These are phyloP conservation scores for Handroanthus guayacan DNA, from an alignment of 257 asterid genomes.

Conservation along the genomic window DNA sequence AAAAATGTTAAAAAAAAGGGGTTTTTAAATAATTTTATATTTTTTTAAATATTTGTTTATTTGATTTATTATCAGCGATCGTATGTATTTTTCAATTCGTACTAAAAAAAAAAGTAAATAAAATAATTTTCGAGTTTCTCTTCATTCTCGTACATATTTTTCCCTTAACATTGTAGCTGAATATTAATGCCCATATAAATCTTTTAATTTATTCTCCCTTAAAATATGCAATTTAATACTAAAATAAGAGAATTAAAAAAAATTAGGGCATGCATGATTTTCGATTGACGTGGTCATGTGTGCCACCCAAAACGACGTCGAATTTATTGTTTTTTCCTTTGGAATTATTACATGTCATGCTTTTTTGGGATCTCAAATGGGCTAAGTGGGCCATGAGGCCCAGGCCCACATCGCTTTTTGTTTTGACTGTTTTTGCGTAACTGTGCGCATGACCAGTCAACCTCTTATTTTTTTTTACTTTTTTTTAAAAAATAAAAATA, in stretches of 20 bases:
- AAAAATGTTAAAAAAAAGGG: conserved; percentile 1
- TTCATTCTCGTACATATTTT: background rate
- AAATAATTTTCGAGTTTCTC: background rate
- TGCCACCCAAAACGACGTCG: conserved; percentile 8
- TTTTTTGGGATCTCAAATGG: conserved; percentile 36
- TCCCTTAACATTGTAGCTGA: too few species aligned
- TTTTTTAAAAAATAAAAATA: background rate
- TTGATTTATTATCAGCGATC: conserved; percentile 23
- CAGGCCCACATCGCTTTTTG: conserved; percentile 35
- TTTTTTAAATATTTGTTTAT: conserved; percentile 10
- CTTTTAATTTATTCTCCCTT: background rate
- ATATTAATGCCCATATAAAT: too few species aligned
- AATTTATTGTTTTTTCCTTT: background rate
- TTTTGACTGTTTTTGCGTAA: conserved; percentile 33
- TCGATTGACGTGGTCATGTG: background rate
- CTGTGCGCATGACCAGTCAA: conserved; percentile 40
- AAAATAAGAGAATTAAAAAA: background rate
- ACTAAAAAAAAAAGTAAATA: conserved; percentile 9
- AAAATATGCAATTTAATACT: background rate
- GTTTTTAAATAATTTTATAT: conserved; percentile 8
- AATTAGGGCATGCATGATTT: background rate
- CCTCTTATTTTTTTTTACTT: background rate
- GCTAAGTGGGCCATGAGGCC: conserved; percentile 35
- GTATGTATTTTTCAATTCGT: conserved; percentile 18
- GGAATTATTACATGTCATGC: conserved; percentile 41